Base-by-base conservation (phyloP, 805 yeast species). In the Yarrowia sp. region DNA sequence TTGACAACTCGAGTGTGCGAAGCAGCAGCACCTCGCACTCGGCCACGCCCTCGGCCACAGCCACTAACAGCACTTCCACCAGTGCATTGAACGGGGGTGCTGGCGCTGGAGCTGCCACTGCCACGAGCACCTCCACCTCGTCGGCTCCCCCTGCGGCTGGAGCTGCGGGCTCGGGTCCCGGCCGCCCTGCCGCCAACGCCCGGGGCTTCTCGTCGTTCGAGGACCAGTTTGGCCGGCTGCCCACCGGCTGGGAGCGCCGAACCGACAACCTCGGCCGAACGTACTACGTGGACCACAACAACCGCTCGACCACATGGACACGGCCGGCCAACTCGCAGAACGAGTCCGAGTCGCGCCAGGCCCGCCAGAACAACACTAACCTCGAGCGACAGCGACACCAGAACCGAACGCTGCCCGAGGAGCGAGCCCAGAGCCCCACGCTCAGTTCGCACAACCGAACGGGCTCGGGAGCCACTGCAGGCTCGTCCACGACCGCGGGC, bases 221-320 rank as follows among this genome's bases (percentile, higher is more conserved):
- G 79, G 99, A 95, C 79, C 98, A 94, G 78, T 86, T 87, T 74
- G 99, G 99, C 50, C 84, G 97, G 76, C 83, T 95, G 72, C 99
- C 99, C 3, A 92, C 97, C 8, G 99, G 99, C 4, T 95, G 99
- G 98, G 99, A 95, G 79, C 87, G 99, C 73, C 86, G 99, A 79
- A 93, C 98, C 1, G 99, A 95, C 78, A 92, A 92, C 78, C 91
- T 92, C 75, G 99, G 99, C 36, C 86, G 99, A 76, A 94, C 98
- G 0, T 95, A 95, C 79, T 95, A 94, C 76, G 99, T 95, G 43
- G 99, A 95, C 79, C 99, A 95, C 80, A 92, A 94, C 78, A 91
- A 97, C 20, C 87, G 98, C 79, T 91, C 97, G 9, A 95, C 99
- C 9, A 94, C 99, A n/a, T 95, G 99, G 99, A 92, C 90, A 74